Base-by-base conservation (phyloP, 257 asterid genomes). In the Lycium barbarum region DNA sequence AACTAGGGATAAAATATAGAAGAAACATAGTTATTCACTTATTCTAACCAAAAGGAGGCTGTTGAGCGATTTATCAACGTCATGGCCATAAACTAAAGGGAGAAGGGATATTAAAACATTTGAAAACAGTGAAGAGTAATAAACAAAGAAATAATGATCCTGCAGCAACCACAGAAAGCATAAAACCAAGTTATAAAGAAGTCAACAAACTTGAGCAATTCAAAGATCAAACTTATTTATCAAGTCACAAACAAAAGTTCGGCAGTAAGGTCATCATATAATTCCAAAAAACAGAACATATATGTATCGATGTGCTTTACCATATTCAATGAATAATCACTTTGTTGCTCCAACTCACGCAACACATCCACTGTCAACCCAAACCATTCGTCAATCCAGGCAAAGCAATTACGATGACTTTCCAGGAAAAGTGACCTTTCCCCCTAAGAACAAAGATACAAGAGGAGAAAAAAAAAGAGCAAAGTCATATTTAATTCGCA, bases 351-450 rank as follows among this genome's bases (percentile, higher is more conserved):
- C 9, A 96, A 92, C 88, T 93, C 95, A 7, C 95, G 97, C 98
- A 96, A 91, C 90, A 86, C 85, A 53, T 94, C 97, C 86, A 92
- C 59, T 11, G 91, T 86, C 83, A 93, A 63, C 82, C 97, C 98
- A 84, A 78, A 90, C 99, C 99, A 96, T 73, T 96, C 98, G 22
- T 94, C 99, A 13, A 94, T 93, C 98, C 98, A 96, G 68, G 93
- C 91, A 53, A 96, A 93, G 72, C 92, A 90, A 85, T 93, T 96
- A 45, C 95, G 91, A 85, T 93, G 98, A 78, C 98, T 94, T 84
- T 94, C 97, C 2, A 93, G 93, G 85, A 96, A 96, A 84, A 96
- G 98, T 33, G 98, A 93, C 86, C 94, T 90, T 88, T 96, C 99
- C 43, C 97, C 99, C 97, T 96, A 90, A 51, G 85, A 86, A 10